Evolutionary conservation across 768 basidiomycete species (phyloP).

Genomic region (Suillus clintonianus): DNA sequence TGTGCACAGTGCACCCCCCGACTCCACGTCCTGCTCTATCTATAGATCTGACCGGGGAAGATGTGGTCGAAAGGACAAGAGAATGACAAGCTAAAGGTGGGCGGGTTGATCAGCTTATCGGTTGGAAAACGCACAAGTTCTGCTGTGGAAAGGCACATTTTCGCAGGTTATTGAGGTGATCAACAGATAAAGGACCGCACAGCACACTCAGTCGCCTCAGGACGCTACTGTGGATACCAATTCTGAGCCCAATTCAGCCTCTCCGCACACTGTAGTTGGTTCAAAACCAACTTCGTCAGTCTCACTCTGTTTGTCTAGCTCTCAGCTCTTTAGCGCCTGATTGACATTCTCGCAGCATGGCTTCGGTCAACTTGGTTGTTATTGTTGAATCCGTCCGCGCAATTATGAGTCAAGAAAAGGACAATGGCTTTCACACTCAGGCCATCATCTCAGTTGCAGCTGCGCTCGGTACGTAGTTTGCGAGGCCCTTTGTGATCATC

Average conservation of each 20-base stretch:
- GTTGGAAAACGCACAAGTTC: conserved; percentile 7
- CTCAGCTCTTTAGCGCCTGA: not conserved
- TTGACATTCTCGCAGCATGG: conserved; percentile 60
- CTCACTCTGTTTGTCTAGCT: conserved; percentile 33
- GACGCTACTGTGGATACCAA: not conserved
- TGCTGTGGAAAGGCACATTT: not conserved
- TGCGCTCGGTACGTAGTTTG: conserved; percentile 58
- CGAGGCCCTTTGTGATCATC: not conserved
- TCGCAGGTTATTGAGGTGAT: not conserved
- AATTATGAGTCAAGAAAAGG: conserved; percentile 60
- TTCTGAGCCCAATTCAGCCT: not conserved
- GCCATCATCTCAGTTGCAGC: conserved; percentile 81
- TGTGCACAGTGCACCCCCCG: not conserved
- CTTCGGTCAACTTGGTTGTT: conserved; percentile 86
- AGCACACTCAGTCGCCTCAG: not conserved
- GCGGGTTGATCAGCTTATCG: not conserved
- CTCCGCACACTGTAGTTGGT: not conserved
- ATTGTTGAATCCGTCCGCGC: conserved; percentile 83
- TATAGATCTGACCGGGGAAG: not conserved
- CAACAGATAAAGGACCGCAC: not conserved
- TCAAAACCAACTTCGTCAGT: not conserved
- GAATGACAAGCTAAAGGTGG: not conserved
- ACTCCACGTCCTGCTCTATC: not conserved
- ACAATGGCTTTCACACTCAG: conserved; percentile 70
- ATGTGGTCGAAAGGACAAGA: not conserved